phyloP scores from a whole-genome alignment of 2,329 filamentous ascomycete species.

The Ceratocystis papillata region DNA sequence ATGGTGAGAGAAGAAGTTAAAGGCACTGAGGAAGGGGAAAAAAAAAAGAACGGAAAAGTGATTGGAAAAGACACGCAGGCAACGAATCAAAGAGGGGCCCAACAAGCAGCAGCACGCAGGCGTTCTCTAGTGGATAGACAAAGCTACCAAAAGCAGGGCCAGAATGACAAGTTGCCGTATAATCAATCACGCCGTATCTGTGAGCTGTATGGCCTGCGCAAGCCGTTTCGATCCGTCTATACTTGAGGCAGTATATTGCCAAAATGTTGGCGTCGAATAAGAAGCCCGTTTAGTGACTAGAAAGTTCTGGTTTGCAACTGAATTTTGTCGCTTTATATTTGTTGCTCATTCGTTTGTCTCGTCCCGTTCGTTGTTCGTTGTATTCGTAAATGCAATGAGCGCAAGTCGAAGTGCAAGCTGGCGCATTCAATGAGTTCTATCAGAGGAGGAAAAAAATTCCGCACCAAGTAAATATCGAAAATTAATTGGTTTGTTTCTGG shows the following conservation, averaged over 20 bases:
- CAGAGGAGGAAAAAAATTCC: not conserved
- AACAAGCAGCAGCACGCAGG: not conserved
- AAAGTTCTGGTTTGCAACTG: no score
- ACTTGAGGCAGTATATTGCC: no score
- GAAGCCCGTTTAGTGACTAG: no score
- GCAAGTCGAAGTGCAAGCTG: not conserved
- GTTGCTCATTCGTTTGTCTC: not conserved
- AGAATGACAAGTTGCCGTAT: no score
- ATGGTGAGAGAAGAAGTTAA: slow-evolving; percentile 29
- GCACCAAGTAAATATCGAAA: not conserved
- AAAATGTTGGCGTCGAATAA: no score
- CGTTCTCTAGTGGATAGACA: not conserved
- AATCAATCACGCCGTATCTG: no score
- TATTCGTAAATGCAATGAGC: not conserved
- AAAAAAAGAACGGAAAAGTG: not conserved
- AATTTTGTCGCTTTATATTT: no score
- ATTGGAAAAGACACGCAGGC: not conserved
- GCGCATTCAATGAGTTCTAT: not conserved
- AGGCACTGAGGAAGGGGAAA: not conserved
- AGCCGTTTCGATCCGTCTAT: no score
- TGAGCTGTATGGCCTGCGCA: no score
- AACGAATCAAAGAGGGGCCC: not conserved
- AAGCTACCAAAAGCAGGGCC: not conserved
- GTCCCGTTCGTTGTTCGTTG: not conserved
- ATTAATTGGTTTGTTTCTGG: not conserved